These are phyloP conservation scores for Ceratocystis diversiconidia DNA, from an alignment of 2,329 filamentous ascomycete species.

Conservation along the genomic window DNA sequence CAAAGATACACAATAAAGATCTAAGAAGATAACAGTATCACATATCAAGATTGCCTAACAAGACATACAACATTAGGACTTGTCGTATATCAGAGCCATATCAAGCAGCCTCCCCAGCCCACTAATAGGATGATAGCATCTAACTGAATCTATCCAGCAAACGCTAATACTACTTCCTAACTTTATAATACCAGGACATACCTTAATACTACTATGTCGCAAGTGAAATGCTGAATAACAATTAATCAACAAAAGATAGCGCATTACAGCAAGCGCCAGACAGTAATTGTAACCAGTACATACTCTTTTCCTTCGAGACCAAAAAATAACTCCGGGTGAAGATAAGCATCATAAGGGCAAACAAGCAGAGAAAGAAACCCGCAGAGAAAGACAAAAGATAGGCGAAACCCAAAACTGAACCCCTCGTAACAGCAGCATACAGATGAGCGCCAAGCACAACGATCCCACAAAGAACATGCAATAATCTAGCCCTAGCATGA, in stretches of 20 bases:
- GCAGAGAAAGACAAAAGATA: conserved; percentile 1
- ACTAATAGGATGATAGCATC: no score
- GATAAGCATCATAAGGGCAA: not conserved
- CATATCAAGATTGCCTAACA: not conserved
- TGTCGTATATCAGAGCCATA: not conserved
- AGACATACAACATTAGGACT: not conserved
- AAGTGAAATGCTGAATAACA: no score
- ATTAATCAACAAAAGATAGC: not conserved
- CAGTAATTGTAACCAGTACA: not conserved
- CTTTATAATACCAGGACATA: no score
- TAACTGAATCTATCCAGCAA: no score
- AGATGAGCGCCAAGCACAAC: conserved; percentile 3
- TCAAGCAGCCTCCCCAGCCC: not conserved
- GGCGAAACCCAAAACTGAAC: not conserved
- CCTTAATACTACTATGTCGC: no score
- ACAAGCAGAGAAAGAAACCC: conserved; percentile 8
- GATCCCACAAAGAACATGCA: conserved; percentile 5
- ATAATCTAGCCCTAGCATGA: conserved; percentile 12
- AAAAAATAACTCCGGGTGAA: conserved; percentile 10
- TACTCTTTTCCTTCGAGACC: conserved; percentile 15
- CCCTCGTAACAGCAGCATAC: not conserved
- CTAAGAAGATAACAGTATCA: not conserved
- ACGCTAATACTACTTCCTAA: no score
- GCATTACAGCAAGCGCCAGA: conserved; percentile 11
- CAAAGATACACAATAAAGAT: not conserved